A percentile compares a stretch with the other conserved stretches of the same genome.
These are phyloP conservation scores for Calonectria hongkongensis DNA, from an alignment of 2,329 filamentous ascomycete species.

Conservation along the genomic window DNA sequence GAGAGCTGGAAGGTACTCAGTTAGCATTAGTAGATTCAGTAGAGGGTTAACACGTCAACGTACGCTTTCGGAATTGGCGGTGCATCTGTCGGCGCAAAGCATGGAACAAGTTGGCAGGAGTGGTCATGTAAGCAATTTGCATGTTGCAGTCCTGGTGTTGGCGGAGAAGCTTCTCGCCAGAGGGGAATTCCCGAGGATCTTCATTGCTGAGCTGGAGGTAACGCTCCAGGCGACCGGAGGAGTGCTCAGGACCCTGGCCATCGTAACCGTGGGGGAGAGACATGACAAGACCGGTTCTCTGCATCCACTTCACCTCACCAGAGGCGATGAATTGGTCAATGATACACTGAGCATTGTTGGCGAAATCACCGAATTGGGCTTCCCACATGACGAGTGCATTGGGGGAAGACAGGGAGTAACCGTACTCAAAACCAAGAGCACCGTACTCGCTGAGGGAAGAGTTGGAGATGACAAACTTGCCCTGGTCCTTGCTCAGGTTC, in stretches of 20 bases:
- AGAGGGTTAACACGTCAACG: conserved; percentile 63
- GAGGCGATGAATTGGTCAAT: conserved; percentile 99
- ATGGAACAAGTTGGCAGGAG: conserved; percentile 96
- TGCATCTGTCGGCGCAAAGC: conserved; percentile 98
- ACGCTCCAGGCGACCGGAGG: conserved; percentile 96
- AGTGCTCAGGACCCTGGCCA: conserved; percentile 98
- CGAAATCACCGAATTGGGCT: conserved; percentile 99
- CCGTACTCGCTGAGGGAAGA: conserved; percentile 85
- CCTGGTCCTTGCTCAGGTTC: conserved; percentile 92
- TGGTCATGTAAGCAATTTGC: conserved; percentile 98
- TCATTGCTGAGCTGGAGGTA: conserved; percentile 99
- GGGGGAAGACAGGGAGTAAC: conserved; percentile 96
- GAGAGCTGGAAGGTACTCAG: conserved; percentile 75
- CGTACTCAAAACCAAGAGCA: conserved; percentile 97
- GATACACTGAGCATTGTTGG: conserved; percentile 99
- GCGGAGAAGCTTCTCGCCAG: conserved; percentile 90
- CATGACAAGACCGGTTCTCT: conserved; percentile 96
- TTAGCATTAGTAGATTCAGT: conserved; percentile 44
- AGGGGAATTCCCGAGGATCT: conserved; percentile 94
- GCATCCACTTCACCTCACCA: conserved; percentile 98
- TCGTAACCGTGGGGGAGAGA: conserved; percentile 98
- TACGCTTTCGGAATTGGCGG: conserved; percentile 99
- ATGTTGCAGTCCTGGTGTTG: conserved; percentile 99
- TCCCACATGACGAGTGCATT: conserved; percentile 99
- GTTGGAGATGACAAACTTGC: conserved; percentile 97